Conservation (phyloP, 345 rosid genomes). For the Adansonia digitata region DNA sequence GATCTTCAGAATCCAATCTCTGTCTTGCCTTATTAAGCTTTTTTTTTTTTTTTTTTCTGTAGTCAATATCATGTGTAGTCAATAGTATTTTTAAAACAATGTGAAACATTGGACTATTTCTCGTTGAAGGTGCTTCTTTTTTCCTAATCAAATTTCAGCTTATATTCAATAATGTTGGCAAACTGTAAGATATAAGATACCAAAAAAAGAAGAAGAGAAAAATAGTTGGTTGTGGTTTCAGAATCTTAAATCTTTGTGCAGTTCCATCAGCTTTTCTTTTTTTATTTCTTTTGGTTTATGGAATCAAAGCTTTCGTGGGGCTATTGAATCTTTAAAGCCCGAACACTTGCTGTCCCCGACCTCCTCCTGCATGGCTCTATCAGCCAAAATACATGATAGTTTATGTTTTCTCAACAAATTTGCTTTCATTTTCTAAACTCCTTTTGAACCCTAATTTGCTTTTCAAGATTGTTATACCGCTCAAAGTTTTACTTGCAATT, state of each 20-base stretch:
- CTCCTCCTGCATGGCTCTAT: neutral
- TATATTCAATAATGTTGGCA: neutral
- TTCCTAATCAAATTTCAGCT: slow-evolving; percentile 6
- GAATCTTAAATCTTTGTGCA: slow-evolving; percentile 1
- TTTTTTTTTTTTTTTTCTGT: no score
- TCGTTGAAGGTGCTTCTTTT: neutral
- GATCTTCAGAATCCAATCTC: neutral
- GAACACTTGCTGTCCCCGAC: neutral
- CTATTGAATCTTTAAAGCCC: neutral
- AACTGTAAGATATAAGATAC: neutral
- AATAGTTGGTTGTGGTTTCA: neutral
- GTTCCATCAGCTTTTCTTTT: neutral
- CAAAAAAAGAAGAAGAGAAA: neutral
- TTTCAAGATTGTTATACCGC: neutral
- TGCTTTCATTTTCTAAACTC: neutral
- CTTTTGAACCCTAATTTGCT: neutral
- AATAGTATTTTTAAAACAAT: neutral
- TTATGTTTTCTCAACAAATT: neutral
- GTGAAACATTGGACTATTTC: slow-evolving; percentile 7
- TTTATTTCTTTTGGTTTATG: neutral
- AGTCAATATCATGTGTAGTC: neutral
- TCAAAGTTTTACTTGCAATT: neutral
- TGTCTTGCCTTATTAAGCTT: neutral
- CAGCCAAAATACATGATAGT: neutral
- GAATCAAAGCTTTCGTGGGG: slow-evolving; percentile 3